Base-by-base conservation (phyloP, 1,284 basidiomycete genomes). In the Leccinum pachyderme region DNA sequence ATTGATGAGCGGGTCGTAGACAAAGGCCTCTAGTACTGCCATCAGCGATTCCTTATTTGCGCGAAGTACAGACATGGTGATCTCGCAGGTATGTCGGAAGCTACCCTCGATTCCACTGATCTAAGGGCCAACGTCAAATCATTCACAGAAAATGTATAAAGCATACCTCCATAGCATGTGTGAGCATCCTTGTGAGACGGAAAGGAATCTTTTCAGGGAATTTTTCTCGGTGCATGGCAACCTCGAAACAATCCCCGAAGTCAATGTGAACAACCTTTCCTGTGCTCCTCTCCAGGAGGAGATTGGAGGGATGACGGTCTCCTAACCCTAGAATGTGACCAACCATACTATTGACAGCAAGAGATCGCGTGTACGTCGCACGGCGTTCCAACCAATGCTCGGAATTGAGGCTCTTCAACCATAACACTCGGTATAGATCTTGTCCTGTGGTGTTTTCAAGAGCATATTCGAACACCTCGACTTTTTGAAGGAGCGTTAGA, bases 201-300 rank as follows among this genome's bases (percentile, higher is more conserved):
- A 99, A 99, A 0, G 97, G 97, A 52, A 99, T 95, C 73, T 93
- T 97, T 75, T 99, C 97, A 0, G 97, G 97, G 80, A 96, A 99
- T 76, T 99, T 99, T 75, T 98, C 93, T 63, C 95, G 87, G 63
- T 92, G 89, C 89, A 95, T 94, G 15, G 93, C 93, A 47, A 95
- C 86, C 73, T 95, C 93, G 72, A 95, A 95, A 67, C 93, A 95
- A 70, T 96, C 93, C 47, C 93, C 93, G 65, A 98, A 99, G 74
- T 99, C 97, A 62, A 99, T 98, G 69, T 99, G 86, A 39, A 99
- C 90, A 49, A 99, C 90, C 72, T 98, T 95, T 45, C 97, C 97
- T 2, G 93, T 95, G 57, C 86, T 86, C 60, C 95, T 86, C 71
- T 97, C 94, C 44, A 99, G 80, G 66, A 99, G 81, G 57, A 99